phyloP scores from a whole-genome alignment of 495 filamentous ascomycete species.

The Cercophora samala region DNA sequence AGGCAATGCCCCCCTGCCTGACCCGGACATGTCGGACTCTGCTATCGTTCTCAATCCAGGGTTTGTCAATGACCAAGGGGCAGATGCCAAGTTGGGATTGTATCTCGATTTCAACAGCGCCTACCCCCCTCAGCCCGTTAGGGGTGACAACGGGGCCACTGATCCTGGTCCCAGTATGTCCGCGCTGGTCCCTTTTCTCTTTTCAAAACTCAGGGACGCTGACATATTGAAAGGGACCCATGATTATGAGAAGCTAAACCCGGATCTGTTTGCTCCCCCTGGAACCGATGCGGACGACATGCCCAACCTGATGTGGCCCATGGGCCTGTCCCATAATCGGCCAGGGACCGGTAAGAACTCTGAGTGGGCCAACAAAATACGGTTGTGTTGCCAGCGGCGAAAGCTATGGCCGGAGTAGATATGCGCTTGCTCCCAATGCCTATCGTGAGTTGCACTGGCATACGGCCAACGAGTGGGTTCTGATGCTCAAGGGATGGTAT shows the following conservation, averaged over 20 bases:
- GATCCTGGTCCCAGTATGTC: conserved; percentile 63
- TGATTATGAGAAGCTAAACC: conserved; percentile 61
- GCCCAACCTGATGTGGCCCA: conserved; percentile 67
- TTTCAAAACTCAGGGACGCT: conserved; percentile 29
- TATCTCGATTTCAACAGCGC: conserved; percentile 62
- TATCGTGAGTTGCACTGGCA: conserved; percentile 77
- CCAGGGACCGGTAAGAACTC: conserved; percentile 52
- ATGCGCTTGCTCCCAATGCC: conserved; percentile 67
- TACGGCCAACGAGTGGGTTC: conserved; percentile 62
- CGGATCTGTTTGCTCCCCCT: conserved; percentile 64
- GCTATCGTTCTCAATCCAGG: conserved; percentile 36
- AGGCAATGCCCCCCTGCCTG: conserved; percentile 35
- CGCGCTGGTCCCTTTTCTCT: conserved; percentile 19
- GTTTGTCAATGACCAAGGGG: conserved; percentile 51
- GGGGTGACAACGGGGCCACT: conserved; percentile 55
- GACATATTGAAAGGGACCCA: conserved; percentile 27
- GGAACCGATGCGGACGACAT: conserved; percentile 61
- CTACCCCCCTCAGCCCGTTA: conserved; percentile 65
- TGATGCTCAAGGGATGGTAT: conserved; percentile 58
- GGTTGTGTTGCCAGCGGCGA: conserved; percentile 60
- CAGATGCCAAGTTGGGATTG: conserved; percentile 54
- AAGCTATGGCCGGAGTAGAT: conserved; percentile 70
- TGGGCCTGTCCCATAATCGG: conserved; percentile 64
- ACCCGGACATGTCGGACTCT: conserved; percentile 30
- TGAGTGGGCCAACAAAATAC: conserved; percentile 72